Base-by-base conservation (phyloP, 2,329 filamentous ascomycete genomes). In the Botryosphaeria dothidea region DNA sequence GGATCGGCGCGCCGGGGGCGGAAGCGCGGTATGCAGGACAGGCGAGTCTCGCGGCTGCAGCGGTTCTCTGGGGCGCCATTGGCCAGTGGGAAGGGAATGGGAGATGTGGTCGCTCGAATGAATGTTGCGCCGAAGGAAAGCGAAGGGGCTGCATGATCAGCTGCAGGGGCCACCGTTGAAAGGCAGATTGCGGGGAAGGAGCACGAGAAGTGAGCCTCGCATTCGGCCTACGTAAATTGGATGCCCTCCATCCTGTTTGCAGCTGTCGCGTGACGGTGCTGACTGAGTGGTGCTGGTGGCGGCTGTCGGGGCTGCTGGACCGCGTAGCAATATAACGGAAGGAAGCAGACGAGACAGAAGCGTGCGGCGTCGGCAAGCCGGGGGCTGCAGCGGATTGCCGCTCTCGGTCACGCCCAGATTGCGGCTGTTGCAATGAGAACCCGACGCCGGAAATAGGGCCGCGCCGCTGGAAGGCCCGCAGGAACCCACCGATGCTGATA, bases 101-200 rank as follows among this genome's bases (percentile, higher is more conserved):
- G 68, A 73, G 69, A 69, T 68, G 67, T n/a, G 49, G 13, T 52
- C 38, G 43, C 43, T 62, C 31, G 46, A 51, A 38, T 62, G 27
- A 34, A 49, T 29, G 31, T 38, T 66, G 54, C 68, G 70, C 70
- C 69, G 71, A 68, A 66, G 68, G 66, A 68, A 67, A 68, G 69
- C 67, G 69, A 71, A 73, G 69, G 70, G 46, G 70, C 72, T 75
- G 73, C 75, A 76, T 75, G 74, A 75, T 76, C 72, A 74, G 72
- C 74, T 76, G 75, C 76, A 78, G 75, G 75, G 75, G 65, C 56
- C 72, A 67, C 27, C 27, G 70, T 68, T 66, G 68, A 68, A 68
- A 70, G 54, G 71, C 69, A 66, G 69, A 75, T 73, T 77, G 75
- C 75, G 75, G 75, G 75, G 76, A 76, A 77, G 41, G 49, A 19